Conservation (phyloP, 805 yeast genomes). For the Wickerhamomyces canadensis region DNA sequence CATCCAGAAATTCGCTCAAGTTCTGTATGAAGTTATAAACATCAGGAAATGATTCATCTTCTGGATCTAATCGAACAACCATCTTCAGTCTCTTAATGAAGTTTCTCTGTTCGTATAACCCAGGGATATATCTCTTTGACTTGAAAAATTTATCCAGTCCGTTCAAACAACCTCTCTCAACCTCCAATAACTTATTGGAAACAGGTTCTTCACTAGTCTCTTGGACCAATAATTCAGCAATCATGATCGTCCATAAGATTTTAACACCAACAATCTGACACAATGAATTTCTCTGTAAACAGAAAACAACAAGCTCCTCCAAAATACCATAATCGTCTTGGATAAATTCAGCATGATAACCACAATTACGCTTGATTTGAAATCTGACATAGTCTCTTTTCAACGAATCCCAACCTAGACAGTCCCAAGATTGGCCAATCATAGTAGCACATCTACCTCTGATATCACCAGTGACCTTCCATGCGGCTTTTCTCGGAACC, state of each 20-base stretch:
- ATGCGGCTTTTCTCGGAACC: conserved; percentile 68
- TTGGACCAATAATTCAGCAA: conserved; percentile 57
- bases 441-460: conserved; percentile 53
- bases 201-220: conserved; percentile 52
- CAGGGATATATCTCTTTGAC: conserved; percentile 52
- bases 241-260: conserved; percentile 64
- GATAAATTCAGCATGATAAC: conserved; percentile 64
- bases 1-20: conserved; percentile 55
- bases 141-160: conserved; percentile 63
- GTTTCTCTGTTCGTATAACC: conserved; percentile 43
- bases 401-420: conserved; percentile 58
- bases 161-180: conserved; percentile 57
- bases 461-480: conserved; percentile 55
- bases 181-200: conserved; percentile 48
- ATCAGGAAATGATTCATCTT: conserved; percentile 54
- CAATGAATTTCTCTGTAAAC: conserved; percentile 57
- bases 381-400: conserved; percentile 51
- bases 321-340: conserved; percentile 53
- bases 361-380: conserved; percentile 58
- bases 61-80: conserved; percentile 49
- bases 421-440: conserved; percentile 64
- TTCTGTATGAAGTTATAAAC: conserved; percentile 47
- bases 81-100: conserved; percentile 47
- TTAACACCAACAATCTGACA: conserved; percentile 61
- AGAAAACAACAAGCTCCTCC: conserved; percentile 58